phyloP scores from a whole-genome alignment of 2,329 filamentous ascomycete genomes.

The Penicillium rolfsii region DNA sequence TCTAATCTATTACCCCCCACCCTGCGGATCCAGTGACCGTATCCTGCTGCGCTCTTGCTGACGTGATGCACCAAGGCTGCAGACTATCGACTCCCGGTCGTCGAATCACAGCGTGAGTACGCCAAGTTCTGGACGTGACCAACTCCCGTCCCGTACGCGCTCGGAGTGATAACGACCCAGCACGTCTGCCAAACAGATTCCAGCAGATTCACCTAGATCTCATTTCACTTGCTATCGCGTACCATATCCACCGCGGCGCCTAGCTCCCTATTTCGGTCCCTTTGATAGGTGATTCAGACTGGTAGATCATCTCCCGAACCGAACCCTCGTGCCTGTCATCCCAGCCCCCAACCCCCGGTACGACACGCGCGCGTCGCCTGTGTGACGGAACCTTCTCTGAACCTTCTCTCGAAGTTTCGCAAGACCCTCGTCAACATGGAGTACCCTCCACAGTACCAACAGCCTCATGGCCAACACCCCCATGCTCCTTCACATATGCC shows the following conservation, averaged over 20 bases:
- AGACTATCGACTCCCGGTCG: conserved; percentile 40
- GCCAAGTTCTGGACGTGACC: conserved; percentile 29
- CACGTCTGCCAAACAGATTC: conserved; percentile 30
- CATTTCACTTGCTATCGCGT: conserved; percentile 18
- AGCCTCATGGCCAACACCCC: conserved; percentile 64
- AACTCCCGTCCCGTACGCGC: conserved; percentile 33
- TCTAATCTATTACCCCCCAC: conserved; percentile 25
- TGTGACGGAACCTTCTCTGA: conserved; percentile 30
- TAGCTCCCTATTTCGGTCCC: conserved; percentile 10
- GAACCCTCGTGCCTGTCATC: conserved; percentile 19
- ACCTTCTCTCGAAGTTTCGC: conserved; percentile 18
- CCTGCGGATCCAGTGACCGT: conserved; percentile 47
- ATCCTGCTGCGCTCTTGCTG: conserved; percentile 48
- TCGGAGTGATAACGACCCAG: conserved; percentile 28
- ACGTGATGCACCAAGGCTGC: conserved; percentile 46
- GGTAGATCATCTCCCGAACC: conserved; percentile 13
- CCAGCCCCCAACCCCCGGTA: conserved; percentile 4
- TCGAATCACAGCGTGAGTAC: conserved; percentile 47
- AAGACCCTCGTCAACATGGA: conserved; percentile 63
- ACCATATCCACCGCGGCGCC: conserved; percentile 24
- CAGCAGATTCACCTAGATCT: conserved; percentile 28
- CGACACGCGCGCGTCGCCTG: conserved; percentile 18
- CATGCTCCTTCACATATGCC: conserved; percentile 62
- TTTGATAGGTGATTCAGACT: conserved; percentile 26
- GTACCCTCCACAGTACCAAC: conserved; percentile 73